Evolutionary conservation across 306 rosid species (phyloP).

Genomic region (Ochetophila trinervis): DNA sequence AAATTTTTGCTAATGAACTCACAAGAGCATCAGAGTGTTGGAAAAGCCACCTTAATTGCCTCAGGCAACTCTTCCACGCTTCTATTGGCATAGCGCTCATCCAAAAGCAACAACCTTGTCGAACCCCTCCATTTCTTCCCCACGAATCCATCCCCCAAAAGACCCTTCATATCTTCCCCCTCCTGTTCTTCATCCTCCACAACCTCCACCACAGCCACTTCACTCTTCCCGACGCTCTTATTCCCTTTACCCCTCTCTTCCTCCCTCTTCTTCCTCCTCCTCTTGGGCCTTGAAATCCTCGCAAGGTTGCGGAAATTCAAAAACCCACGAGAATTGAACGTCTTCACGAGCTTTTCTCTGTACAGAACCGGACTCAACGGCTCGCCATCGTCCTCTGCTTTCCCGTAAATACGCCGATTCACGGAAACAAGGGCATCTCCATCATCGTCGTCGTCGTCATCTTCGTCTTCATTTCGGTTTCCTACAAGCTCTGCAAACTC

Average conservation of each 20-base stretch:
- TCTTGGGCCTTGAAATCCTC: constrained; percentile 78
- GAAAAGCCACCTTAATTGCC: constrained; percentile 78
- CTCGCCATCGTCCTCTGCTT: constrained; percentile 56
- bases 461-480: neutral
- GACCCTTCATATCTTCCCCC: constrained; percentile 52
- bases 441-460: constrained; percentile 9
- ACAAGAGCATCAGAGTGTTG: constrained; percentile 32
- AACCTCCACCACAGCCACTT: constrained; percentile 52
- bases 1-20: constrained; percentile 23
- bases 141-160: constrained; percentile 58
- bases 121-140: constrained; percentile 77
- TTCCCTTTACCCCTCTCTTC: constrained; percentile 24
- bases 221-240: constrained; percentile 37
- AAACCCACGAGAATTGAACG: constrained; percentile 67
- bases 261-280: constrained; percentile 45
- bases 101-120: constrained; percentile 74
- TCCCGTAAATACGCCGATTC: constrained; percentile 58
- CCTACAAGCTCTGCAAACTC: constrained; percentile 34
- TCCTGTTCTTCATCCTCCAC: constrained; percentile 55
- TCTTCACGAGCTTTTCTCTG: constrained; percentile 66
- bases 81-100: constrained; percentile 48
- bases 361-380: constrained; percentile 60
- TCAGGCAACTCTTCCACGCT: constrained; percentile 59
- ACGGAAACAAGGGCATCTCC: constrained; percentile 37
- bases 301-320: constrained; percentile 69